phyloP scores from a whole-genome alignment of 352 stramenopile species.

The Poterioochromonas sp. region DNA sequence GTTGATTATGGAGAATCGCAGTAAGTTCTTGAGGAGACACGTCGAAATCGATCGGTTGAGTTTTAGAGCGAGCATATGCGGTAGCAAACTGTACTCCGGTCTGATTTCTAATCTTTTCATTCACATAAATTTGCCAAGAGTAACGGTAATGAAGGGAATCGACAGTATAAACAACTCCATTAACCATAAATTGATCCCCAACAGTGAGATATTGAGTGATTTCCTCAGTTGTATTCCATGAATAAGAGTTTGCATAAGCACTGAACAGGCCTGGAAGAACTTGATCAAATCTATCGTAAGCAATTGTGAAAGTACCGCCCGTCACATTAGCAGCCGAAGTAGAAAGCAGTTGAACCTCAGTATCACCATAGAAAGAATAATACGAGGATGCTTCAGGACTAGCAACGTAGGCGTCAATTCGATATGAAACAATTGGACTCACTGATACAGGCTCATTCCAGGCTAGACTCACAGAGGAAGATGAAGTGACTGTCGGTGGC shows the following conservation, averaged over 20 bases:
- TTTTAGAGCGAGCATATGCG: conserved; percentile 45
- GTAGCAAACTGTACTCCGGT: conserved; percentile 34
- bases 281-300: conserved; percentile 46
- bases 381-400: conserved; percentile 31
- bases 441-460: not conserved
- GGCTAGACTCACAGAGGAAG: conserved; percentile 14
- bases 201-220: conserved; percentile 63
- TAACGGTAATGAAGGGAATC: conserved; percentile 57
- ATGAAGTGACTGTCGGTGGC: conserved; percentile 38
- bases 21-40: conserved; percentile 45
- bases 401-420: conserved; percentile 39
- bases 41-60: conserved; percentile 48
- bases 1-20: conserved; percentile 49
- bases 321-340: conserved; percentile 21
- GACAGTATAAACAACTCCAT: conserved; percentile 61
- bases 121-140: conserved; percentile 57
- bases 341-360: conserved; percentile 39
- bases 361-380: conserved; percentile 38
- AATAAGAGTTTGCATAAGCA: conserved; percentile 40
- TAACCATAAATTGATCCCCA: conserved; percentile 66
- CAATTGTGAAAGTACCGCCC: conserved; percentile 50
- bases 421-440: conserved; percentile 38
- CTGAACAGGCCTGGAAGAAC: conserved; percentile 46
- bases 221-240: conserved; percentile 64
- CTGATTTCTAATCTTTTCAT: conserved; percentile 27